Evolutionary conservation across 2,329 filamentous ascomycete species (phyloP).

Genomic region (Lecanicillium sp.): DNA sequence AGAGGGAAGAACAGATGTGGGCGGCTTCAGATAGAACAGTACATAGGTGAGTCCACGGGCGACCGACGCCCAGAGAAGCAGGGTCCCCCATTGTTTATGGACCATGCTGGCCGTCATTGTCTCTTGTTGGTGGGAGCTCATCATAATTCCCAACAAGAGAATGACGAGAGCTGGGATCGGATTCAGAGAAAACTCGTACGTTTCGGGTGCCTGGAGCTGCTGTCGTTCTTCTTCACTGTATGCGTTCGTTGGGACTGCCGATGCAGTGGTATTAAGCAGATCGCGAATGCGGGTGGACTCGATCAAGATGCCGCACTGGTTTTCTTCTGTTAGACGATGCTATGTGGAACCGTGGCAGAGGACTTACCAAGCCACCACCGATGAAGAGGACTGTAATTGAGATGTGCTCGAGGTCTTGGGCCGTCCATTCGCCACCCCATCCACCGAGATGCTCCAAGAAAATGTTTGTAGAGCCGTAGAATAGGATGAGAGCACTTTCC

Average conservation of each 20-base stretch:
- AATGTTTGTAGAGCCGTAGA: conserved; percentile 84
- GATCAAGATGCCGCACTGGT: conserved; percentile 72
- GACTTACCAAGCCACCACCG: conserved; percentile 74
- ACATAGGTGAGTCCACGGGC: conserved; percentile 76
- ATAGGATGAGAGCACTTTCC: conserved; percentile 83
- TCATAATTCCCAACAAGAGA: conserved; percentile 84
- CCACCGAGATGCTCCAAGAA: conserved; percentile 83
- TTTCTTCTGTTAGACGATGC: not conserved
- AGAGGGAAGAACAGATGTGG: conserved; percentile 71
- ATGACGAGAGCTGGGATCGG: conserved; percentile 85
- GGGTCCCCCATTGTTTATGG: conserved; percentile 86
- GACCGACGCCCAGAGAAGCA: conserved; percentile 75
- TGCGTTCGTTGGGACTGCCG: conserved; percentile 27
- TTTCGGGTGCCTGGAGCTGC: conserved; percentile 51
- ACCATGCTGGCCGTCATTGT: conserved; percentile 86
- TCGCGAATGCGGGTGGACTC: conserved; percentile 67
- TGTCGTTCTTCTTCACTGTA: conserved; percentile 41
- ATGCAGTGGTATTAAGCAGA: conserved; percentile 53
- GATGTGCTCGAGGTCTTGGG: conserved; percentile 82
- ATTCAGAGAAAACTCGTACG: conserved; percentile 74
- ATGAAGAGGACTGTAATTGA: conserved; percentile 93
- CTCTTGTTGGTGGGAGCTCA: conserved; percentile 83
- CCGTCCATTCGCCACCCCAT: conserved; percentile 64
- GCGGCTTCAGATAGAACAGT: conserved; percentile 71
- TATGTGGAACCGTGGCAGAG: too few species aligned